Evolutionary conservation across 225 moss, liverwort and hornwort species (phyloP).

Genomic region (Polytrichum formosum): DNA sequence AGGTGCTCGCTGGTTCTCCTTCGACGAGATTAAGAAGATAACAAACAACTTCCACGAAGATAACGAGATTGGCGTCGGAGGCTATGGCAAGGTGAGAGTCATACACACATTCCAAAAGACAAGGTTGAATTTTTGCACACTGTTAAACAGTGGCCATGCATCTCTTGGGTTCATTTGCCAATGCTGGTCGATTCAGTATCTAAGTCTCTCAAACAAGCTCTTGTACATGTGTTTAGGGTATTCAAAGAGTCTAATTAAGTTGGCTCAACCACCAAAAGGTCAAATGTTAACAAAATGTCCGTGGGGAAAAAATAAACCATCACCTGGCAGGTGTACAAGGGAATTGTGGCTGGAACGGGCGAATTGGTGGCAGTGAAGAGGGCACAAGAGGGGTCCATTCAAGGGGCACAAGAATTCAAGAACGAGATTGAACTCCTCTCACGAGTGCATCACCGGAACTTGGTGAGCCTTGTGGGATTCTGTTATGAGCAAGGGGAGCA

Average conservation of each 20-base stretch:
- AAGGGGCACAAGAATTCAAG: conserved; percentile 79
- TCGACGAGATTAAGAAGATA: conserved; percentile 62
- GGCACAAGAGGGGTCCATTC: conserved; percentile 70
- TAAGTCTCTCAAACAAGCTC: no score
- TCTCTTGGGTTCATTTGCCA: no score
- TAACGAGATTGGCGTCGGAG: conserved; percentile 67
- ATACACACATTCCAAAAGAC: no score
- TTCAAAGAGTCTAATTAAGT: no score
- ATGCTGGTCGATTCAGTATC: no score
- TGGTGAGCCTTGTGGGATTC: conserved; percentile 81
- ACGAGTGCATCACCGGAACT: conserved; percentile 77
- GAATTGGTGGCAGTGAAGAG: conserved; percentile 67
- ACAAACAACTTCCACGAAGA: conserved; percentile 56
- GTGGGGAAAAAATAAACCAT: no score
- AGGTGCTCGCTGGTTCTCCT: conserved; percentile 78
- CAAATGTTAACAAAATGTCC: no score
- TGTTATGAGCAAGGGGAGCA: conserved; percentile 83
- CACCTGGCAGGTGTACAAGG: conserved; percentile 66
- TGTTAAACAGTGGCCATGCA: no score
- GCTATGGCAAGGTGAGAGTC: conserved; percentile 70
- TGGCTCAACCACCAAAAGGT: no score
- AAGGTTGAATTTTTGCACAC: no score
- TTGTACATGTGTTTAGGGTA: no score
- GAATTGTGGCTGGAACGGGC: conserved; percentile 33
- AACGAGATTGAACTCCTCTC: conserved; percentile 83